These are phyloP conservation scores for Salix viminalis DNA, from an alignment of 345 rosid species.

Conservation along the genomic window DNA sequence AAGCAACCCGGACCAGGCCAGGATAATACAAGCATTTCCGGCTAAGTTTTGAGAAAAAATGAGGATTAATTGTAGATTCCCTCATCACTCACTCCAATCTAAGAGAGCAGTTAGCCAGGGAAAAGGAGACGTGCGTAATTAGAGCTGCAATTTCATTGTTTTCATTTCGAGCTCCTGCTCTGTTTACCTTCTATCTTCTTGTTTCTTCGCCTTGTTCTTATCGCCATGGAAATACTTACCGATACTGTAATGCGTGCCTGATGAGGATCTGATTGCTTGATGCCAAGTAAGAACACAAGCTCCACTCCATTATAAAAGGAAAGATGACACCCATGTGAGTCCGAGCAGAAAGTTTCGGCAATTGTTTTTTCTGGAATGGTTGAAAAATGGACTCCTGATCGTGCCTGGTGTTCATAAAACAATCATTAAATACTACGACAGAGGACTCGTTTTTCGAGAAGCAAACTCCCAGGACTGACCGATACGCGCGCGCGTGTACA, in stretches of 20 bases:
- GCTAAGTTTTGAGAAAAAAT: conserved; percentile 6
- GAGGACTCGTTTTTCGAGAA: neutral
- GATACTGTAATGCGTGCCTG: too few relatives aligned
- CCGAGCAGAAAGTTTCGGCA: neutral
- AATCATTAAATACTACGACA: neutral
- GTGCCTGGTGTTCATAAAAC: neutral
- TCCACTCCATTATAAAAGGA: neutral
- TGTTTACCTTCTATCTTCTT: conserved; percentile 32
- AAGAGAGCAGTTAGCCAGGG: conserved; percentile 30
- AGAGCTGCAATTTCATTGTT: conserved; percentile 31
- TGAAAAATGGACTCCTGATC: neutral
- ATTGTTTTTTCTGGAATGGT: neutral
- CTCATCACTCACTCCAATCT: conserved; percentile 20
- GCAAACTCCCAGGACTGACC: neutral
- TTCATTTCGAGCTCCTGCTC: conserved; percentile 28
- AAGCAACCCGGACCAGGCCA: neutral
- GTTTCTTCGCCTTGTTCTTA: conserved; percentile 24
- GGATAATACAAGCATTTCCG: conserved; percentile 10
- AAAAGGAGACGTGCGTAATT: neutral
- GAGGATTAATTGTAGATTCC: conserved; percentile 23
- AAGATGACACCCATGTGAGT: conserved; percentile 2
- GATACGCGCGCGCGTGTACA: too few relatives aligned
- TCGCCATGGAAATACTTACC: neutral
- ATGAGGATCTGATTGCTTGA: neutral
- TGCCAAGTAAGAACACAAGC: neutral